Evolutionary conservation across 192 early-diverging fungal genomes (phyloP), one percentile per base, ranked within the genome.

Genomic region (Linnemannia schmuckeri): DNA sequence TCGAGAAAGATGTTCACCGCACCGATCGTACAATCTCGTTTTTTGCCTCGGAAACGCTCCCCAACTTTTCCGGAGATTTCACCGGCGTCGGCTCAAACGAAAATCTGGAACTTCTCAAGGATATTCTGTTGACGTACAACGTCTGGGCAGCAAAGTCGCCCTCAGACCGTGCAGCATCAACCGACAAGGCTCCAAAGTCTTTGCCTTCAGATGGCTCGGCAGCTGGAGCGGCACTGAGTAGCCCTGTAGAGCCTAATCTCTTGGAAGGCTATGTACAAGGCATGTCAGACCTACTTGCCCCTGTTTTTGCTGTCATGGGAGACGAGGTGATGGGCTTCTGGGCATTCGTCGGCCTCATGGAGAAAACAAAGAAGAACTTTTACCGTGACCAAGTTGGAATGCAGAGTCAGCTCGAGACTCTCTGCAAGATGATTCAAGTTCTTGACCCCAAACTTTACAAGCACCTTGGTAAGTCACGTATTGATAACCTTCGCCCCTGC

Each of bases 1-100:
- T 93, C 90, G 97, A 99, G 54, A 99, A 99, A 89, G 99, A 99
- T 82, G 98, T 99, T 1, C 92, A 98, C 76, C 95, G 99, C 30
- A 99, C 99, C 6, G 99, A 99, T 88, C 88, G 98, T 35, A 96
- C 92, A 0, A 91, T 97, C 4, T 92, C 95, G 0, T 94, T 97
- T 85, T 99, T 96, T 92, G 92, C 93, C 13, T 91, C 89, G n/a
- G 92, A 95, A 83, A 92, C 91, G 44, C 61, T 93, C 76, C 91
- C 88, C 78, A 92, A 92, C 81, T 87, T 88, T 79, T 75, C 89
- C 22, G 87, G 86, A n/a, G 83, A 79, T 30, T 61, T 88, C 27
- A 91, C 89, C 41, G 76, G 88, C 37, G 85, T 92, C 0, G 92
- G 91, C 15, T 94, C 94, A 24, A 96, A 94, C 75, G 91, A 92